Base-by-base conservation (phyloP, 805 yeast species). In the Zygosaccharomyces kombuchaensis region DNA sequence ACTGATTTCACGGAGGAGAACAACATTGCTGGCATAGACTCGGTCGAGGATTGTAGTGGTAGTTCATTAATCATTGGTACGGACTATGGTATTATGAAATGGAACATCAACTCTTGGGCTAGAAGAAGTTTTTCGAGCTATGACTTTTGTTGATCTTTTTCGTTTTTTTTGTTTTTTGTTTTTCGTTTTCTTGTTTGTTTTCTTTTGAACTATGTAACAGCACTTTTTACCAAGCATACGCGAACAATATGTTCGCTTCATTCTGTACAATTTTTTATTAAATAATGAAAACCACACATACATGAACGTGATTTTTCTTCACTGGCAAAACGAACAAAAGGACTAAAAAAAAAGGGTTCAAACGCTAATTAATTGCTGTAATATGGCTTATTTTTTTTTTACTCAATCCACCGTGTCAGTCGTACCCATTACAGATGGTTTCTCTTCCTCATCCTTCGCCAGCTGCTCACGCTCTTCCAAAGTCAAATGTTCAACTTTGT, bases 61-160 rank as follows among this genome's bases (percentile, higher is more conserved):
- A 71, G 78, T 14, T 70, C 74, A 30, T 60, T 84, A 31, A 68
- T 79, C 6, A 76, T 84, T 29, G 90, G 87, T 1, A 74, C 80
- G 43, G 82, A 79, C 48, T 78, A 76, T 36, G 95, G 95, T 0
- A 68, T 87, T 16, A 71, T 81, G 37, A 71, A 74, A 52, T 86
- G 91, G 89, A 78, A 76, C 35, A 74, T 86, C 38, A 84, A 84
- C 55, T 73, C 78, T 12, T 75, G 81, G 75, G 76, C 78, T 25
- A 70, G 87, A 56, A 68, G 84, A 47, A 76, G 82, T 46, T 78
- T 78, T 52, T 82, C 84, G 2, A 72, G 81, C 44, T 78, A 70
- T 53, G 75, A 71, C 45, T 65, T 73, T 41, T 68, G 73, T 45
- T 75, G 55, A 64, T 37, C 6, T 7, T 14, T 14, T 19, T 14